Evolutionary conservation across 1,284 basidiomycete genomes (phyloP), one percentile per base, ranked within the genome.

Genomic region (Malassezia yamatoensis): DNA sequence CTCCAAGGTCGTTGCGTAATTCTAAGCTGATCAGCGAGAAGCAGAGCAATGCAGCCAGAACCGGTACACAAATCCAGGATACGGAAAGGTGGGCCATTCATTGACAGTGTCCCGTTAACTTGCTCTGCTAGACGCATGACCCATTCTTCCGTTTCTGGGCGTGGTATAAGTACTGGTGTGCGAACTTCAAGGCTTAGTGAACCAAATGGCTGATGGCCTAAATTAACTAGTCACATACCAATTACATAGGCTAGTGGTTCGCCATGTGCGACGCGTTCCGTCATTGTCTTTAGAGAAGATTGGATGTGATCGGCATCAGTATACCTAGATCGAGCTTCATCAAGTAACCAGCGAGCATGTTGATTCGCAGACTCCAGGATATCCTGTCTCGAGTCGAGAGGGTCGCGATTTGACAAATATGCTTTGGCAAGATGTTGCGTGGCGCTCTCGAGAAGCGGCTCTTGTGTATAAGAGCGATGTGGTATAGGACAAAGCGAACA

Each of bases 171-270:
- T 3, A 58, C 38, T 2, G 58, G 58, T 13, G 54, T 18, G 20
- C 54, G 53, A 11, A 47, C 45, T 4, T 13, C 29, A 12, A 60
- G n/a, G 1, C 32, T 12, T 5, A 60, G 7, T 1, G 53, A 46
- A 11, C 58, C 58, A 24, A 60, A 60, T 1, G 58, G 58, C 49
- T 60, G 58, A 33, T 45, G 43, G 8, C 43, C 43, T 45, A 6
- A 9, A 18, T 45, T n/a, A 45, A 16, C 7, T 32, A 0, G 24
- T 8, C 7, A 29, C 9, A 16, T 40, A 3, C 58, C 58, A 1
- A 60, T 15, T 16, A 60, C 51, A 39, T 60, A 60, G 37, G 40
- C 43, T 3, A 60, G 40, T 9, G 58, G 58, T 49, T 60, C 58
- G 10, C 56, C 38, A 11, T 37, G 43, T 20, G 38, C 45, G 6